Percentiles rank a stretch among this genome's conserved stretches.
Conservation (phyloP, 164 flowering plant species). For the Sedum album region DNA sequence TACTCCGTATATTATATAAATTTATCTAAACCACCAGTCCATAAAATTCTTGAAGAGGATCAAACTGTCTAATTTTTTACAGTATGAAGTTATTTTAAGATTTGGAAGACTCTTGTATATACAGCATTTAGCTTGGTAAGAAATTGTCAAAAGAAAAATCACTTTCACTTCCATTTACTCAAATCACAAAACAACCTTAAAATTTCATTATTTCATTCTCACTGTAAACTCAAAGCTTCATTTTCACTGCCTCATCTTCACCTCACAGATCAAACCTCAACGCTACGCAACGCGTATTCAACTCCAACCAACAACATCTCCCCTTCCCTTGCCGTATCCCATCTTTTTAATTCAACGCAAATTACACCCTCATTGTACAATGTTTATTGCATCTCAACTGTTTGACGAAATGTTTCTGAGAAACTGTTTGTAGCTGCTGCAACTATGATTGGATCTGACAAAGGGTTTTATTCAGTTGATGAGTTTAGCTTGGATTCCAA, state of each 20-base stretch:
- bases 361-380: background rate
- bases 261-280: background rate
- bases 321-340: background rate
- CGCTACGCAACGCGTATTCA: background rate
- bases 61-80: no score
- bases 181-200: no score
- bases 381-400: background rate
- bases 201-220: background rate
- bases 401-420: background rate
- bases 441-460: constrained; percentile 30
- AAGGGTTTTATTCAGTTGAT: constrained; percentile 28
- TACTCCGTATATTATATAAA: no score
- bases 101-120: no score
- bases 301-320: background rate
- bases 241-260: background rate
- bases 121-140: no score
- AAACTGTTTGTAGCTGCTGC: background rate
- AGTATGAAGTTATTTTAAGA: no score
- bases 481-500: constrained; percentile 50
- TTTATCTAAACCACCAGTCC: no score
- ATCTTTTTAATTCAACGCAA: background rate
- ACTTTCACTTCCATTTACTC: background rate
- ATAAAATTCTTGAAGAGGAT: no score
- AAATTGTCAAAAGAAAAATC: background rate
- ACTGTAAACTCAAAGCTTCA: background rate